phyloP scores from a whole-genome alignment of 805 yeast genomes.

The Lachancea lanzarotensis region DNA sequence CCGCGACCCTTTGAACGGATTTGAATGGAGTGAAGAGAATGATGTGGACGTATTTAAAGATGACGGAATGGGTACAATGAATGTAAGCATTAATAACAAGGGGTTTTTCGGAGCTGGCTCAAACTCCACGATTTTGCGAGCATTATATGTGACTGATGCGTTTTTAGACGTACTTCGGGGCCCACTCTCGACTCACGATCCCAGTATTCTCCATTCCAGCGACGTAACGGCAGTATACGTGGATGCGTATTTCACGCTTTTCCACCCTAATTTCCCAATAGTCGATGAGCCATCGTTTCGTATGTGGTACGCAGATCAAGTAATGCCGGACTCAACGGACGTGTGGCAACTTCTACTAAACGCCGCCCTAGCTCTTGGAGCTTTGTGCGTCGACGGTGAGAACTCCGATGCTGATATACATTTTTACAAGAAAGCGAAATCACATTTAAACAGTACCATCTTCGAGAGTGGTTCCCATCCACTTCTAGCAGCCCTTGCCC shows the following conservation, averaged over 20 bases:
- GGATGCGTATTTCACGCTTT: constrained; percentile 49
- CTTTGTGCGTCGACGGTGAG: constrained; percentile 60
- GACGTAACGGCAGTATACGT: constrained; percentile 30
- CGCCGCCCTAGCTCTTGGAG: constrained; percentile 58
- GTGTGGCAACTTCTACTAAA: constrained; percentile 49
- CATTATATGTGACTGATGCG: constrained; percentile 22
- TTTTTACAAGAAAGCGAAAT: constrained; percentile 50
- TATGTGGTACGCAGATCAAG: constrained; percentile 36
- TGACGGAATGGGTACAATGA: constrained; percentile 64
- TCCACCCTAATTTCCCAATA: constrained; percentile 58
- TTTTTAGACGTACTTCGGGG: not conserved
- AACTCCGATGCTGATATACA: constrained; percentile 42
- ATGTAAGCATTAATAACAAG: constrained; percentile 43
- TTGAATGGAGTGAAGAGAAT: constrained; percentile 53
- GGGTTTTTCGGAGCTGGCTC: constrained; percentile 67
- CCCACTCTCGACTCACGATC: not conserved
- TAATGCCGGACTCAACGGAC: constrained; percentile 38
- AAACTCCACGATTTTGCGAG: constrained; percentile 47
- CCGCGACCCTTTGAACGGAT: constrained; percentile 43
- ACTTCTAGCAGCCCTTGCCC: constrained; percentile 45
- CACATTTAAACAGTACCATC: constrained; percentile 38
- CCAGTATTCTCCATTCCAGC: constrained; percentile 9
- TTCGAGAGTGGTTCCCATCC: constrained; percentile 56
- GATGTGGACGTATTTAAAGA: constrained; percentile 21
- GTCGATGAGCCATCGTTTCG: constrained; percentile 49